Base-by-base conservation (phyloP, 805 yeast species). In the Hanseniaspora singularis region DNA sequence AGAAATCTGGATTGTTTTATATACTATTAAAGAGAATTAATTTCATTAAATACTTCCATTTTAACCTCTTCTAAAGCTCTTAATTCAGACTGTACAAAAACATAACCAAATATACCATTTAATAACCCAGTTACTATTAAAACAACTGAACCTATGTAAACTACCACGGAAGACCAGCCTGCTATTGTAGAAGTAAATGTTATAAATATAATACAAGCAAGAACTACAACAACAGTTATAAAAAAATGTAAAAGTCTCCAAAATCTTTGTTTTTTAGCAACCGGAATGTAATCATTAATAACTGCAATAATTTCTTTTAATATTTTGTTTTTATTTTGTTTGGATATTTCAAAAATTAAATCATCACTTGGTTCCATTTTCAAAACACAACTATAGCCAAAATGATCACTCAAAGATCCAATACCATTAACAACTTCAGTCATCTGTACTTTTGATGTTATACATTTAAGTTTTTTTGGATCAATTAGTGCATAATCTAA, bases 321-420 rank as follows among this genome's bases (percentile, higher is more conserved):
- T 55, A 51, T 63, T 42, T 33, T 24, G 4, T 16, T 34, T 28
- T 33, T 49, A 14, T 47, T 46, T 7, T 27, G 39, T 2, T 41
- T 49, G 1, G 37, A 28, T 38, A 45, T 4, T 36, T 40, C 19
- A 47, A 37, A 15, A 32, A 38, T 10, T 33, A 38, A 4, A 15
- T 37, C 16, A 26, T 43, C 41, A 43, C 20, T 46, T 33, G 46
- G 47, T 38, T 39, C 51, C 16, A 57, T n/a, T 40, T 65, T 58
- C 34, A 76, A 54, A 1, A 68, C 62, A 34, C 76, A 70, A 1
- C 70, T 55, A 55, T 81, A 83, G 0, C 89, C 98, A 69, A 92
- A 92, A 66, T 92, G 98, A 58, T 92, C 98, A 0, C 96, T 85
- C 51, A 74, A 79, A 3, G 94, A 81, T 23, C 94, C 86, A 1